phyloP scores from a whole-genome alignment of 257 asterid species.

The Solanum piurae region DNA sequence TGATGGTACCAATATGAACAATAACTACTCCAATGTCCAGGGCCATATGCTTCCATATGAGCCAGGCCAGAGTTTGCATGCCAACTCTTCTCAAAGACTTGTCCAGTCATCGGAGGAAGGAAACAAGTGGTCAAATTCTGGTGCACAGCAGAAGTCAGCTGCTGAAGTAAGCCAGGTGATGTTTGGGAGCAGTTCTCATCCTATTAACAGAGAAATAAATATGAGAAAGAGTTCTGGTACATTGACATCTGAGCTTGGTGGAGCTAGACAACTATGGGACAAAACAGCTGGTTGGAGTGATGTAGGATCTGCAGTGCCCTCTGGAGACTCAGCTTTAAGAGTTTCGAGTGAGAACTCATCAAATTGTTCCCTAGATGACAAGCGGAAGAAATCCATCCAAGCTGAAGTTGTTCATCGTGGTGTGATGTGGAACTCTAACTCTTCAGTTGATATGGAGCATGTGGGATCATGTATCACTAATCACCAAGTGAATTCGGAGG shows the following conservation, averaged over 20 bases:
- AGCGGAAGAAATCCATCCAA: slow-evolving; percentile 26
- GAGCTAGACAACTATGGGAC: slow-evolving; percentile 18
- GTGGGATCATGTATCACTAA: slow-evolving; percentile 22
- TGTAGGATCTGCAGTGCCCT: slow-evolving; percentile 26
- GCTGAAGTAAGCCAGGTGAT: slow-evolving; percentile 24
- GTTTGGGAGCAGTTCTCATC: slow-evolving; percentile 27
- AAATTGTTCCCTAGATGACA: slow-evolving; percentile 21
- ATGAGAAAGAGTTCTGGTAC: slow-evolving; percentile 14
- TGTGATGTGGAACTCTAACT: slow-evolving; percentile 37
- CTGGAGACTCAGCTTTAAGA: slow-evolving; percentile 25
- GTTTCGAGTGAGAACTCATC: slow-evolving; percentile 27
- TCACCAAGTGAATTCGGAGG: slow-evolving; percentile 29
- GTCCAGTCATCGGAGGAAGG: slow-evolving; percentile 4
- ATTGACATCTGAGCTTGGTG: slow-evolving; percentile 29
- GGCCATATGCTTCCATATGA: slow-evolving; percentile 26
- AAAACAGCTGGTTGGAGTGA: slow-evolving; percentile 48
- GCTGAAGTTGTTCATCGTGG: slow-evolving; percentile 19
- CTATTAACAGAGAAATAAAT: slow-evolving; percentile 26
- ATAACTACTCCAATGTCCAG: slow-evolving; percentile 19
- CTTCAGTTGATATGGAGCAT: slow-evolving; percentile 28
- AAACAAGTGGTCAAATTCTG: slow-evolving; percentile 1
- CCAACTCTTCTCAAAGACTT: slow-evolving; percentile 4
- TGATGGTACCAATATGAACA: slow-evolving; percentile 17
- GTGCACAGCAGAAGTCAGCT: slow-evolving; percentile 1
- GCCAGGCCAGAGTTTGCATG: slow-evolving; percentile 6